Percentiles rank a stretch among this genome's conserved stretches.
Conservation (phyloP, 2,329 filamentous ascomycete genomes). For the Aspergillus sp. region DNA sequence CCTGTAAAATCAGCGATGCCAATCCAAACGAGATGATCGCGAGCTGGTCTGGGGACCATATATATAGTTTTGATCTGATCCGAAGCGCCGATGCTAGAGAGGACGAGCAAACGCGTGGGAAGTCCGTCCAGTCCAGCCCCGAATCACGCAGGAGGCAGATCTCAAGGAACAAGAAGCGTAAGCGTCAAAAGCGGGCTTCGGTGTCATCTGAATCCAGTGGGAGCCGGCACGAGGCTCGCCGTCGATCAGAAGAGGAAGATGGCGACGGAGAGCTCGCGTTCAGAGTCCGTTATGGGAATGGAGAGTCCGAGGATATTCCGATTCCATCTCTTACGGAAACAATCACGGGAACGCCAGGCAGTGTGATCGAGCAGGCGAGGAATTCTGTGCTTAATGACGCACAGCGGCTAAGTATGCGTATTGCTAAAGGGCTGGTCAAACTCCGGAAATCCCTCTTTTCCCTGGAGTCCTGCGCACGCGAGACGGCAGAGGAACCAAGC, state of each 20-base stretch:
- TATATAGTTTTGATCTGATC: conserved; percentile 58
- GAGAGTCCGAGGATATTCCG: conserved; percentile 50
- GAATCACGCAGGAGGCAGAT: conserved; percentile 23
- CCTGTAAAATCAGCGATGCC: conserved; percentile 61
- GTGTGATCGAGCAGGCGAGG: conserved; percentile 31
- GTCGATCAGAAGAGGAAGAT: conserved; percentile 34
- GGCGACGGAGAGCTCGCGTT: conserved; percentile 41
- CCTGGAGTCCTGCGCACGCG: conserved; percentile 29
- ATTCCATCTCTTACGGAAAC: conserved; percentile 30
- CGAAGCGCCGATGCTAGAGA: conserved; percentile 48
- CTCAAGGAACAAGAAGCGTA: conserved; percentile 45
- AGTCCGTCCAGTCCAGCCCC: conserved; percentile 16
- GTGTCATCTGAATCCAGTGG: conserved; percentile 35
- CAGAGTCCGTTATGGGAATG: conserved; percentile 50
- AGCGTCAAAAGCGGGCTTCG: conserved; percentile 42
- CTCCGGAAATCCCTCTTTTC: conserved; percentile 49
- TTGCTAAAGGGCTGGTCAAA: conserved; percentile 46
- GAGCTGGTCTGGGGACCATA: conserved; percentile 59
- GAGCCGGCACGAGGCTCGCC: conserved; percentile 39
- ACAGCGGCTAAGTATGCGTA: conserved; percentile 45
- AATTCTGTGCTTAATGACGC: conserved; percentile 42
- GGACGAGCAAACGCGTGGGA: conserved; percentile 16
- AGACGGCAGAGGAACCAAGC: conserved; percentile 18
- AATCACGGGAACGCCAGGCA: conserved; percentile 19
- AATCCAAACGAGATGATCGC: conserved; percentile 59